A percentile compares a stretch with the other conserved stretches of the same genome.
Evolutionary conservation across 2,329 filamentous ascomycete genomes (phyloP).

Genomic region (Fusarium pseudonygamai): DNA sequence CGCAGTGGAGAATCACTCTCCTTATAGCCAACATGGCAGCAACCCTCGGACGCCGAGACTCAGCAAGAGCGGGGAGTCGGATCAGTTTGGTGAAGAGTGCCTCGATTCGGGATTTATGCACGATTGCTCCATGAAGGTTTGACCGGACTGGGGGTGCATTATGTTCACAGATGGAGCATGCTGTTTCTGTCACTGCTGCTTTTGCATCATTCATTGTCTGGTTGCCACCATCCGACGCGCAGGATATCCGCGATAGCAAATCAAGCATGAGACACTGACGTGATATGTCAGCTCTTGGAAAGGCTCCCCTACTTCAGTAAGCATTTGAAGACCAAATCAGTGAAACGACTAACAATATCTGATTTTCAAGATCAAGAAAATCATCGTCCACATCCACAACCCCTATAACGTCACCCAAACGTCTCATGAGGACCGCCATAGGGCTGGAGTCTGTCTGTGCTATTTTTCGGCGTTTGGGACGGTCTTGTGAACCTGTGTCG

Average conservation of each 20-base stretch:
- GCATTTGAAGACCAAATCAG: background rate
- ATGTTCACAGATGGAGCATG: slow-evolving; percentile 44
- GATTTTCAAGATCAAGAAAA: slow-evolving; percentile 45
- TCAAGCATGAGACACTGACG: slow-evolving; percentile 64
- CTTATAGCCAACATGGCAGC: slow-evolving; percentile 77
- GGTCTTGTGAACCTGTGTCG: slow-evolving; percentile 32
- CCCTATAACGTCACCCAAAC: slow-evolving; percentile 45
- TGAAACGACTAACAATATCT: slow-evolving; percentile 57
- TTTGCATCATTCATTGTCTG: background rate
- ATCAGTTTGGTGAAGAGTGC: slow-evolving; percentile 58
- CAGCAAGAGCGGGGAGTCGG: slow-evolving; percentile 55
- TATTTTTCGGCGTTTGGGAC: slow-evolving; percentile 46
- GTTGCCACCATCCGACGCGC: slow-evolving; percentile 30
- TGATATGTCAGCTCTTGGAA: slow-evolving; percentile 57
- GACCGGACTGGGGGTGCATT: background rate
- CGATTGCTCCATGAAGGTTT: slow-evolving; percentile 5
- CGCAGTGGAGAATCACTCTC: slow-evolving; percentile 74
- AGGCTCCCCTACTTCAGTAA: slow-evolving; percentile 49
- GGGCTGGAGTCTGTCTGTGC: slow-evolving; percentile 29
- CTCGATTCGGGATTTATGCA: slow-evolving; percentile 52
- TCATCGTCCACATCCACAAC: slow-evolving; percentile 37
- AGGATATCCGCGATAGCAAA: slow-evolving; percentile 62
- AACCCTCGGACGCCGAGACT: slow-evolving; percentile 70
- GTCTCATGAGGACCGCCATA: slow-evolving; percentile 28
- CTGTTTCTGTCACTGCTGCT: background rate